Conservation (phyloP, 768 basidiomycete genomes). For the Boletales sp. region DNA sequence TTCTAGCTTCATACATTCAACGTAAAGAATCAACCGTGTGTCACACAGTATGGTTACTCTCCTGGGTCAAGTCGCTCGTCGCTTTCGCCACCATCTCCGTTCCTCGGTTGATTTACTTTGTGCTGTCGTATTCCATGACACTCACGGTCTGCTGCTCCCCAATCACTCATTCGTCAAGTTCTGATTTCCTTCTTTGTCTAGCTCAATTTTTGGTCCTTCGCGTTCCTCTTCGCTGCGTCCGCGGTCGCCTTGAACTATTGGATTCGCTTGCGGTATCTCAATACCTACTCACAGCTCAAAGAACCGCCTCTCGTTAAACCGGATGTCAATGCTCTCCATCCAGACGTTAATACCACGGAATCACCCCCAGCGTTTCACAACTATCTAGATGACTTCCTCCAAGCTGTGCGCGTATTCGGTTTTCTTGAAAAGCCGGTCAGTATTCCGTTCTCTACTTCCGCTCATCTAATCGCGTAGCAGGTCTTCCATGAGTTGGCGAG, state of each 20-base stretch:
- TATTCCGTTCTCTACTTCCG: neutral
- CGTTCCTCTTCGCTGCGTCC: constrained; percentile 66
- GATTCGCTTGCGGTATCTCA: constrained; percentile 79
- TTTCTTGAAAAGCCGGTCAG: constrained; percentile 94
- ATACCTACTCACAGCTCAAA: constrained; percentile 70
- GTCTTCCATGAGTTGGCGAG: constrained; percentile 97
- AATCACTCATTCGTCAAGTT: neutral
- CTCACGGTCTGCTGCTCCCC: constrained; percentile 56
- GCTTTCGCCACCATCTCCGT: constrained; percentile 81
- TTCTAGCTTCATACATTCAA: neutral
- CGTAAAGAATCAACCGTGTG: constrained; percentile 1
- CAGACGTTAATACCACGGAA: constrained; percentile 80
- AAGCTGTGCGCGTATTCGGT: constrained; percentile 95
- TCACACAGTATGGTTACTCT: constrained; percentile 75
- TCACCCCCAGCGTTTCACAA: constrained; percentile 83
- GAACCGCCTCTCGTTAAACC: constrained; percentile 81
- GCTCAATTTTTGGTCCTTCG: constrained; percentile 92
- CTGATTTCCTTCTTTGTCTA: constrained; percentile 30
- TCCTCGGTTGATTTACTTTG: constrained; percentile 71
- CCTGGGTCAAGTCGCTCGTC: constrained; percentile 71
- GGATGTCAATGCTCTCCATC: constrained; percentile 84
- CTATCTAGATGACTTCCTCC: constrained; percentile 94
- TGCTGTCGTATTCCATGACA: constrained; percentile 86
- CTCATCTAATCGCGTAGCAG: constrained; percentile 33
- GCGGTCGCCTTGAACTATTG: constrained; percentile 74